Evolutionary conservation across 164 flowering plant genomes (phyloP), one percentile per base, ranked within the genome.

Genomic region (Kingdonia uniflora): DNA sequence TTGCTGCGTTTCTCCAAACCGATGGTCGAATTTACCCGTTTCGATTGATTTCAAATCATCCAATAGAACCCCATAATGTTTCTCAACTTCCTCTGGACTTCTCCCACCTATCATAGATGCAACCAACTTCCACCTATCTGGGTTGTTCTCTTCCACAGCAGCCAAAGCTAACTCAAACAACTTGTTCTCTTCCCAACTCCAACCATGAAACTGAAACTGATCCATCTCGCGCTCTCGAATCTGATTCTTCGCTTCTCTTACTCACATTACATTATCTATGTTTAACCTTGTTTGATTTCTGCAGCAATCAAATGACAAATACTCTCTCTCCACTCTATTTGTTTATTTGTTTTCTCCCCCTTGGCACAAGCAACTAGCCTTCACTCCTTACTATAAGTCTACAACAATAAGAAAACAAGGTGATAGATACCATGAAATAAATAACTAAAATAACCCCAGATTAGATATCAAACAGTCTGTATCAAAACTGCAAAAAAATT

Each of bases 131-230:
- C 91, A 84, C 22, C 86, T 68, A 20, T 71, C 63, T 2, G 91
- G 91, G 38, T 72, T 64, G 19, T 65, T 51, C 41, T 80, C 84
- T 17, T 74, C 80, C 2, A 77, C 81, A 41, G 71, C 72, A 8
- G 86, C 81, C 55, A 84, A 57, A 54, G 86, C 91, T 60, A 79
- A 44, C 65, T 84, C 91, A 65, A 84, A 84, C 75, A 71, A 19
- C 71, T 84, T 80, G 70, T 84, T 84, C 76, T 80, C 84, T 52
- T 81, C 82, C 84, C 86, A 79, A 52, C 78, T 84, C 91, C 91
- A 84, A 19, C 58, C 74, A 42, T 68, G 63, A 33, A 63, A 52
- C 43, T 55, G 52, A 60, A 65, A 59, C 14, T 57, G 69, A 21
- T 58, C 76, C 79, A 77, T 74, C 2, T 21, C 24, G 41, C 26